Base-by-base conservation (phyloP, 306 rosid genomes). In the Astragalus membranaceus region DNA sequence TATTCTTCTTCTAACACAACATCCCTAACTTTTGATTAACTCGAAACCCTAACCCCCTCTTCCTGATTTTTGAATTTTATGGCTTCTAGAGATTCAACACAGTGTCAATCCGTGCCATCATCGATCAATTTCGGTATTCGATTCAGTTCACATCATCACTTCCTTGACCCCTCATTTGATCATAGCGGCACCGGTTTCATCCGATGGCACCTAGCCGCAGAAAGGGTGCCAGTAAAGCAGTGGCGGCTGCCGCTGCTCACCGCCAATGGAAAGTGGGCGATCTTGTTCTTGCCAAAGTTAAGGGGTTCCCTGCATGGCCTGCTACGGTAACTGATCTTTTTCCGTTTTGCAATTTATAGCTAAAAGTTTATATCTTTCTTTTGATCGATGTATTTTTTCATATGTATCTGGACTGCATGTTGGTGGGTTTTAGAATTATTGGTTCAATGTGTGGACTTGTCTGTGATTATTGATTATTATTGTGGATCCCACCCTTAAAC, bases 271-370 rank as follows among this genome's bases (percentile, higher is more conserved):
- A 88, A 72, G 89, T 93, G 39, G 98, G 98, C 64, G 97, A 93
- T 93, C 97, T 93, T 10, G 98, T 93, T 17, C 97, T 90, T 5
- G 98, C 98, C 53, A 93, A 93, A 74, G 89, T 93, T 49, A 93
- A 93, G 60, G 98, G 98, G 8, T 93, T 87, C 79, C 97, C 98
- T 80, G 92, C 97, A 69, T 93, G 98, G 98, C 98, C 98, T 62
- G 98, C 98, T 36, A 88, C 87, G 83, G 98, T 90, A 69, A 30
- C 82, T 72, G 7, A 13, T 57, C 55, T 12, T 30, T 11, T 73
- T 7, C 30, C 30, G 30, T 37, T 65, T 39, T 20, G 12, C 23
- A 41, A 12, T 48, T 69, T 65, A 3, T 3, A 12, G 9, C 14
- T 13, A 0, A 15, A 42, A 46, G 17, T 16, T 55, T 20, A 0